Evolutionary conservation across 805 yeast genomes (phyloP).

Genomic region (Candida taoyuanica): DNA sequence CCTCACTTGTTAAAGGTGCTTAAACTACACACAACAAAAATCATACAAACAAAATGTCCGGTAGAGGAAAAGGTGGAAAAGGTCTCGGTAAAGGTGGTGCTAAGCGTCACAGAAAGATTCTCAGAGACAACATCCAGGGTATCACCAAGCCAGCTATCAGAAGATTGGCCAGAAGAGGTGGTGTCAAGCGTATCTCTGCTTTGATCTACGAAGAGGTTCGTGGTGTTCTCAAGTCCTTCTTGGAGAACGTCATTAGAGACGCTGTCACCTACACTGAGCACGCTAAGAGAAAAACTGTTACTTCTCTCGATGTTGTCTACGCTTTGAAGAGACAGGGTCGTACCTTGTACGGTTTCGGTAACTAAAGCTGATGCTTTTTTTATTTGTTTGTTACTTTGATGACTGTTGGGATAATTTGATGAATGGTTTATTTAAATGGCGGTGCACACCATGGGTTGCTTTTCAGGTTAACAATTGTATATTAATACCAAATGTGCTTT

Average conservation of each 20-base stretch:
- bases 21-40: constrained; percentile 20
- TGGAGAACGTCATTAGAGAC: constrained; percentile 96
- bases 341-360: constrained; percentile 99
- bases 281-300: constrained; percentile 99
- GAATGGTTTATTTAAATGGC: constrained; percentile 15
- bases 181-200: constrained; percentile 99
- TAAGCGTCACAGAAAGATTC: constrained; percentile 99
- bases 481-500: constrained; percentile 13
- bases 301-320: constrained; percentile 97
- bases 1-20: too few species aligned
- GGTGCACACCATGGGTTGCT: constrained; percentile 12
- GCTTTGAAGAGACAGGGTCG: constrained; percentile 99
- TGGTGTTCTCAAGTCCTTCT: constrained; percentile 91
- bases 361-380: constrained; percentile 59
- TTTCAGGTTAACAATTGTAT: constrained; percentile 13
- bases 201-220: constrained; percentile 98
- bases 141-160: constrained; percentile 99
- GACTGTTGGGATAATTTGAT: constrained; percentile 13
- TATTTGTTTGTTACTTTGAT: constrained; percentile 5
- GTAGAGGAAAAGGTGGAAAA: constrained; percentile 99
- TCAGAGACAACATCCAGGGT: constrained; percentile 99
- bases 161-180: constrained; percentile 99
- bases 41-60: constrained; percentile 63
- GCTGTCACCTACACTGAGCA: constrained; percentile 99
- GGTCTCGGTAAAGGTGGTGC: constrained; percentile 99